Evolutionary conservation across 2,329 filamentous ascomycete species (phyloP).

Genomic region (Periconia sp.): DNA sequence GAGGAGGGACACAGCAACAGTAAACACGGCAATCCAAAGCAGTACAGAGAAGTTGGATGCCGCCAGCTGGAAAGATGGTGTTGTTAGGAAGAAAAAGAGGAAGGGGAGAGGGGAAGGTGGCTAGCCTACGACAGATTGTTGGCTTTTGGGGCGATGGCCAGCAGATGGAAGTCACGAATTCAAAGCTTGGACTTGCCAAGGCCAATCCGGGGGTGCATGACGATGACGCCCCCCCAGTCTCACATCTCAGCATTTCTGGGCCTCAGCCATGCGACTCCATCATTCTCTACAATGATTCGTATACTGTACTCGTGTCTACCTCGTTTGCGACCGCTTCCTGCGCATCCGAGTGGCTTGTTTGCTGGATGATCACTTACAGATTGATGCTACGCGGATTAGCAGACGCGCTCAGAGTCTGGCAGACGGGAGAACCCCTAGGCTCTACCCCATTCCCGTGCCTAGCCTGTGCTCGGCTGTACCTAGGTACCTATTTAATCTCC

Average conservation of each 20-base stretch:
- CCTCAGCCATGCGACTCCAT: too few species aligned
- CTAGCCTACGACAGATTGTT: slow-evolving; percentile 10
- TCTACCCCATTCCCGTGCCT: background rate
- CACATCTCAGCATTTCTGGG: too few species aligned
- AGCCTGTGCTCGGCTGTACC: background rate
- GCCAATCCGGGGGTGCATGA: background rate
- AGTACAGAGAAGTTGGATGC: slow-evolving; percentile 14
- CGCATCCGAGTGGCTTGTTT: too few species aligned
- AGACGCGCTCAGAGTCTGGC: too few species aligned
- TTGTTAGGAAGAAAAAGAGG: background rate
- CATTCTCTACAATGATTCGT: too few species aligned
- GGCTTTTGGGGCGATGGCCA: too few species aligned
- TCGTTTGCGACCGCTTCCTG: too few species aligned
- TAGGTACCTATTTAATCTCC: background rate
- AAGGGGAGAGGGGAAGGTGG: background rate
- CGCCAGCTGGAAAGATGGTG: slow-evolving; percentile 22
- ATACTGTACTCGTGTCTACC: too few species aligned
- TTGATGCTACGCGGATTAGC: too few species aligned
- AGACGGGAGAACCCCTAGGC: too few species aligned
- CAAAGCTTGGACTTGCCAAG: background rate
- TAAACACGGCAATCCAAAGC: slow-evolving; percentile 15
- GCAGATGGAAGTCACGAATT: background rate
- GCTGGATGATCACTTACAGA: too few species aligned
- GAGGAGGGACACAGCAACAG: slow-evolving; percentile 20
- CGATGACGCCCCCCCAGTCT: slow-evolving; percentile 15